phyloP scores from a whole-genome alignment of 2,329 filamentous ascomycete species.

The Sporothrix pseudoabietina region DNA sequence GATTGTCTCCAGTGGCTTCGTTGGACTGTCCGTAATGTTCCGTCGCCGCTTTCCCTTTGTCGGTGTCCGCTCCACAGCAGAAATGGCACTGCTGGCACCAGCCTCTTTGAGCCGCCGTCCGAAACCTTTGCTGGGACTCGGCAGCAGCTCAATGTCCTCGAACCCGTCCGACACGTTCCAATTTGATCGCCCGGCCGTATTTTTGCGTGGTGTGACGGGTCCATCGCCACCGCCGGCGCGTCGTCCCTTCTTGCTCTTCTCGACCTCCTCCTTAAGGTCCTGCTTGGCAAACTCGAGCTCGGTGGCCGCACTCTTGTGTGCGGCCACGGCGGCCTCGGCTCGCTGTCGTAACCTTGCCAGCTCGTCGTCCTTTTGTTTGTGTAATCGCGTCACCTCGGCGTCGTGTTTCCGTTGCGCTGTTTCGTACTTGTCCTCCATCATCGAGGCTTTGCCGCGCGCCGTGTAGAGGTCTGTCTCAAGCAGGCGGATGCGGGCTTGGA shows the following conservation, averaged over 20 bases:
- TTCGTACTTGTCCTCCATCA: slow-evolving; percentile 70
- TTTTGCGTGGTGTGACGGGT: slow-evolving; percentile 60
- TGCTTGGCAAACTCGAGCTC: slow-evolving; percentile 73
- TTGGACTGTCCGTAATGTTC: slow-evolving; percentile 65
- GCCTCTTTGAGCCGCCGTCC: slow-evolving; percentile 45
- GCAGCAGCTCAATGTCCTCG: slow-evolving; percentile 63
- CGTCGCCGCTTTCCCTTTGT: slow-evolving; percentile 73
- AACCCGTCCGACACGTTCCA: slow-evolving; percentile 73
- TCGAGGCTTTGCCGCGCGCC: slow-evolving; percentile 72
- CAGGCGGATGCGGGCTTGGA: slow-evolving; percentile 56
- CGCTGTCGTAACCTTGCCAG: slow-evolving; percentile 64
- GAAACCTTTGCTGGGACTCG: slow-evolving; percentile 57
- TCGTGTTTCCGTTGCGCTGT: slow-evolving; percentile 65
- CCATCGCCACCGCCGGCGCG: slow-evolving; percentile 38
- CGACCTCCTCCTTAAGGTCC: slow-evolving; percentile 65
- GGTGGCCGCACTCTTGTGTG: slow-evolving; percentile 66
- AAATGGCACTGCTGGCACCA: slow-evolving; percentile 47
- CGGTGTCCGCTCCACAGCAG: slow-evolving; percentile 60
- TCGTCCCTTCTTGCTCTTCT: slow-evolving; percentile 46
- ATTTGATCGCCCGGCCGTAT: slow-evolving; percentile 46
- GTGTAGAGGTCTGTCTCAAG: slow-evolving; percentile 60
- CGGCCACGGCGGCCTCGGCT: slow-evolving; percentile 64
- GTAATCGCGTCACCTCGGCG: slow-evolving; percentile 61
- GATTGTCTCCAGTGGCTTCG: slow-evolving; percentile 60
- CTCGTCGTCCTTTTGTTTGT: slow-evolving; percentile 65